Evolutionary conservation across 2,329 filamentous ascomycete genomes (phyloP).

Genomic region (Fusarium irregulare): DNA sequence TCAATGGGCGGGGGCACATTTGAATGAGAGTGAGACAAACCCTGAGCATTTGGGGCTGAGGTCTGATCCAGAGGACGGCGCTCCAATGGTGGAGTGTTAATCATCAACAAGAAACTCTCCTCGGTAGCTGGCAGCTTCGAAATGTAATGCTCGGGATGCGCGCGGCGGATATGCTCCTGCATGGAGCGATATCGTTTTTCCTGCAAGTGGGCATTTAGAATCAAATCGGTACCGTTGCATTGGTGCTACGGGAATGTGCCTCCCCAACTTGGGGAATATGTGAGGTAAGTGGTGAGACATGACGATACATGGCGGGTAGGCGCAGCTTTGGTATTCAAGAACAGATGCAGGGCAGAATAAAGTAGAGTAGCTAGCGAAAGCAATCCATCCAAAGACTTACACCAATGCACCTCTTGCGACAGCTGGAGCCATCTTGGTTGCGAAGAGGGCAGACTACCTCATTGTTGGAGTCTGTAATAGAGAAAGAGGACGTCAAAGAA

Average conservation of each 20-base stretch:
- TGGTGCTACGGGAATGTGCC: constrained; percentile 24
- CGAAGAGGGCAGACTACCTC: constrained; percentile 96
- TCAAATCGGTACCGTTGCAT: constrained; percentile 40
- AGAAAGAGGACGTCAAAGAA: constrained; percentile 89
- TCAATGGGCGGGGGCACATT: constrained; percentile 38
- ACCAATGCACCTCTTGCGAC: constrained; percentile 96
- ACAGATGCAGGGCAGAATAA: constrained; percentile 22
- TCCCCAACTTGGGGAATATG: constrained; percentile 24
- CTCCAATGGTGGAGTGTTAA: constrained; percentile 86
- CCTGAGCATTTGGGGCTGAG: constrained; percentile 49
- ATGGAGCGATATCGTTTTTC: constrained; percentile 98
- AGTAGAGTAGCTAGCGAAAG: constrained; percentile 18
- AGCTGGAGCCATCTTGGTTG: constrained; percentile 96
- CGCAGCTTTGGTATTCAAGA: constrained; percentile 27
- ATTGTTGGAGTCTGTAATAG: constrained; percentile 90
- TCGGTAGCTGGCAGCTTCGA: constrained; percentile 97
- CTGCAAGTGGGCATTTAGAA: constrained; percentile 59
- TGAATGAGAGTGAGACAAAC: constrained; percentile 44
- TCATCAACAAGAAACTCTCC: constrained; percentile 97
- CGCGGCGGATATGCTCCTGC: constrained; percentile 98
- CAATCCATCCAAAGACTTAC: constrained; percentile 71
- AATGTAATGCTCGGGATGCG: constrained; percentile 97
- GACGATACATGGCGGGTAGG: constrained; percentile 33
- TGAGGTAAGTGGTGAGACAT: constrained; percentile 44
- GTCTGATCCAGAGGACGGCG: constrained; percentile 62